Percentiles rank a stretch among this genome's conserved stretches.
These are phyloP conservation scores for Aphanocladium album DNA, from an alignment of 2,329 filamentous ascomycete genomes.

Conservation along the genomic window DNA sequence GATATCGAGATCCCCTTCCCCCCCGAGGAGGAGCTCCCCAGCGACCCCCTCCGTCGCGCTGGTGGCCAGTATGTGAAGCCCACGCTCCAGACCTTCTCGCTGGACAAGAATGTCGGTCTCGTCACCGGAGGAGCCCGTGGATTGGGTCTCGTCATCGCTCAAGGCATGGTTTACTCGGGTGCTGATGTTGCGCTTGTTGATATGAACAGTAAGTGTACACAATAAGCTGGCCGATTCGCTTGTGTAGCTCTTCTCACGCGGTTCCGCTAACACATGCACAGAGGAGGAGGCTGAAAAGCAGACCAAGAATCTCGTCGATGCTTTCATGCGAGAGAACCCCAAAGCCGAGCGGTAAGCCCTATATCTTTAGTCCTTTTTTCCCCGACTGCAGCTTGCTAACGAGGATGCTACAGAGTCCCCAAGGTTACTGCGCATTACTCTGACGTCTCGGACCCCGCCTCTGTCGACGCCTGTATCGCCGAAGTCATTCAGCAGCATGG, in stretches of 20 bases:
- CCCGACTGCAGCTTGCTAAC: background rate
- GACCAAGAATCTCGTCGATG: slow-evolving; percentile 65
- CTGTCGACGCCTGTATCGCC: slow-evolving; percentile 67
- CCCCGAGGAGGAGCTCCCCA: slow-evolving; percentile 65
- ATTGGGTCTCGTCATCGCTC: slow-evolving; percentile 85
- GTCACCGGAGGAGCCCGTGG: slow-evolving; percentile 90
- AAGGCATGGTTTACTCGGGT: slow-evolving; percentile 83
- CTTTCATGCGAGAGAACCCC: slow-evolving; percentile 76
- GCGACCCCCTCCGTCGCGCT: slow-evolving; percentile 65
- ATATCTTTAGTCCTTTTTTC: background rate
- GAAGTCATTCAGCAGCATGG: slow-evolving; percentile 58
- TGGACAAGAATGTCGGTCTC: slow-evolving; percentile 76
- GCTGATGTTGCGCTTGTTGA: slow-evolving; percentile 90
- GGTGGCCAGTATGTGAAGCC: slow-evolving; percentile 80
- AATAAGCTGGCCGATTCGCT: background rate
- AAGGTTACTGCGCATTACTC: slow-evolving; percentile 86
- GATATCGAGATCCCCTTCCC: slow-evolving; percentile 76
- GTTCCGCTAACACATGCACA: slow-evolving; percentile 39
- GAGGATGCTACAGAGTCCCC: slow-evolving; percentile 54
- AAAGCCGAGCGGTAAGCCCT: slow-evolving; percentile 57
- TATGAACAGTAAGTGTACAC: slow-evolving; percentile 66
- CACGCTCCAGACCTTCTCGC: slow-evolving; percentile 78
- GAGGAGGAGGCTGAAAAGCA: slow-evolving; percentile 80
- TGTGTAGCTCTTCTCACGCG: background rate
- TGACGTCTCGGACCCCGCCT: slow-evolving; percentile 76